These are phyloP conservation scores for Leishmania turanica DNA, from an alignment of 208 protist genomes.

Conservation along the genomic window DNA sequence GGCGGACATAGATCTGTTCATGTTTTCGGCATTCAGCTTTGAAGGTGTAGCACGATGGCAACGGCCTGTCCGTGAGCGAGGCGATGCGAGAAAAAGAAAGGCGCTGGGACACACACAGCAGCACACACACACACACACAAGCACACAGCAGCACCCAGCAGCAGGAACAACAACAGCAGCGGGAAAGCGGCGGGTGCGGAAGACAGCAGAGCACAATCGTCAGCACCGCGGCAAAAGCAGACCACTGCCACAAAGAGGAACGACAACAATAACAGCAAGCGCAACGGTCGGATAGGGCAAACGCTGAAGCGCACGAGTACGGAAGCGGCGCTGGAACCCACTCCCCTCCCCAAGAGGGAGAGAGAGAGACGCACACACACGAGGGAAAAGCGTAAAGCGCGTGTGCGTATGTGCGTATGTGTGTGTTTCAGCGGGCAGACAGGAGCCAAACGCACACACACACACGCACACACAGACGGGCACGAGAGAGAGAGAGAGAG, in stretches of 20 bases:
- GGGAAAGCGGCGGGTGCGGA: not conserved
- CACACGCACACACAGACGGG: not conserved
- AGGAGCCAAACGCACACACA: not conserved
- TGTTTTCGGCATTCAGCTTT: not conserved
- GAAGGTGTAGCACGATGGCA: no score
- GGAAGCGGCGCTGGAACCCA: not conserved
- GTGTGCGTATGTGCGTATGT: no score
- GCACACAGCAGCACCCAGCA: no score
- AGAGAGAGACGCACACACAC: not conserved
- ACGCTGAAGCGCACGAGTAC: not conserved
- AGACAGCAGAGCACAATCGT: not conserved
- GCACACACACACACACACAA: no score
- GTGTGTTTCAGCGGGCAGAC: not conserved
- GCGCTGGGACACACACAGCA: no score
- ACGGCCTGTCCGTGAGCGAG: not conserved
- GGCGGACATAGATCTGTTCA: slow-evolving; percentile 20
- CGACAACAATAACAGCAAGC: not conserved
- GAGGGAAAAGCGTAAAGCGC: not conserved
- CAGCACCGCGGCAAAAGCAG: no score
- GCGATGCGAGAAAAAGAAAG: not conserved
- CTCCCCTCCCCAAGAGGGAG: not conserved
- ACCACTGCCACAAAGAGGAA: no score
- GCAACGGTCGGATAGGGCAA: not conserved
- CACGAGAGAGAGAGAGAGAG: not conserved
- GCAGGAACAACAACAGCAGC: no score